Evolutionary conservation across 176 grass and related monocot genomes (phyloP).

Genomic region (Musa beccarii): DNA sequence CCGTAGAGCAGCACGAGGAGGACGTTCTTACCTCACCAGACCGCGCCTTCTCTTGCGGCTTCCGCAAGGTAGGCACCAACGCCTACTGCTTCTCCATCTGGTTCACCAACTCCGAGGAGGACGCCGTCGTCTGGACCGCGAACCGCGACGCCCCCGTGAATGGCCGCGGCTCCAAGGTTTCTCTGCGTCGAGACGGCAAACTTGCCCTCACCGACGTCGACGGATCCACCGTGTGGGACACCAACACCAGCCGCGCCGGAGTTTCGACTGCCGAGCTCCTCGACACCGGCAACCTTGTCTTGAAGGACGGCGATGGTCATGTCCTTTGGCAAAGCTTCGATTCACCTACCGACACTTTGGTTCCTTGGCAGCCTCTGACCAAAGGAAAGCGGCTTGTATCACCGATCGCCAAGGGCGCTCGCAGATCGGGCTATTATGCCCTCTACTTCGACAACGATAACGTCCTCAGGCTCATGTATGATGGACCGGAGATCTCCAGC

Average conservation of each 20-base stretch:
- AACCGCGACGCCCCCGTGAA: constrained; percentile 51
- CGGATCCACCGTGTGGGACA: constrained; percentile 42
- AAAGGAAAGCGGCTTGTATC: constrained; percentile 23
- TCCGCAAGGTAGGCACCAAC: constrained; percentile 42
- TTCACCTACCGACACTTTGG: constrained; percentile 40
- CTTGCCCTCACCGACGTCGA: constrained; percentile 54
- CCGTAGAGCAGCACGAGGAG: constrained; percentile 11
- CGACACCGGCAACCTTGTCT: constrained; percentile 57
- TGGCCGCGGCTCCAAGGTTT: constrained; percentile 42
- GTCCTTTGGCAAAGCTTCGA: constrained; percentile 41
- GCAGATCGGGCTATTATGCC: constrained; percentile 16
- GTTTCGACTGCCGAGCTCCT: constrained; percentile 31
- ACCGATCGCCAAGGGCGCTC: background rate
- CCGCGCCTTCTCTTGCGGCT: constrained; percentile 48
- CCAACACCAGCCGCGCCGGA: constrained; percentile 20
- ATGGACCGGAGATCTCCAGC: constrained; percentile 33
- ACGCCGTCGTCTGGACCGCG: constrained; percentile 51
- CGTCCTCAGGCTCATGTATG: constrained; percentile 34
- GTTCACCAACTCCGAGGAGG: constrained; percentile 32
- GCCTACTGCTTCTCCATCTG: constrained; percentile 67
- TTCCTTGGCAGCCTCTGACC: constrained; percentile 27
- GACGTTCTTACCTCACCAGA: constrained; percentile 37
- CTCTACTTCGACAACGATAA: constrained; percentile 45
- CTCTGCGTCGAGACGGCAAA: constrained; percentile 30
- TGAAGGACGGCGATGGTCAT: constrained; percentile 25